Evolutionary conservation across 306 rosid genomes (phyloP).

Genomic region (Vicia sativa): DNA sequence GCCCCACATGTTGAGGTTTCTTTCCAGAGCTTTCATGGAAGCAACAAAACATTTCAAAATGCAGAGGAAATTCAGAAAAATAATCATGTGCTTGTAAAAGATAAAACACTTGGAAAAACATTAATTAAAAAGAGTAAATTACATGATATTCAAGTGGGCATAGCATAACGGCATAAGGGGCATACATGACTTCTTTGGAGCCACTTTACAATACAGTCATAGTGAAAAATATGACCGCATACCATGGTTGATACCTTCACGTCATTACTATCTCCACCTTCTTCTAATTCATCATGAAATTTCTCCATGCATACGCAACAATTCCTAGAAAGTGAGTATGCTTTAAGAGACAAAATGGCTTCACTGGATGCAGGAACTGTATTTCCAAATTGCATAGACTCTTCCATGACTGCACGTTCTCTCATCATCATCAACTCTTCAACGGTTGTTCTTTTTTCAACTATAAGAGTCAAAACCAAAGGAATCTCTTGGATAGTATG

Average conservation of each 20-base stretch:
- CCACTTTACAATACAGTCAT: not conserved
- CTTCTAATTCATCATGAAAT: not conserved
- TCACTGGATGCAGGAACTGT: not conserved
- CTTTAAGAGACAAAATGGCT: not conserved
- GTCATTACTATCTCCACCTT: not conserved
- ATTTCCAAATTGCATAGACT: not conserved
- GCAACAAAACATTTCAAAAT: too few species aligned
- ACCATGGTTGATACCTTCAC: not conserved
- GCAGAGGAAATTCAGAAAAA: too few species aligned
- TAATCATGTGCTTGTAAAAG: too few species aligned
- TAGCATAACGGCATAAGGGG: not conserved
- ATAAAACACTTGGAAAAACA: too few species aligned
- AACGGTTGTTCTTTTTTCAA: not conserved
- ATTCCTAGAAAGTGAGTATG: not conserved
- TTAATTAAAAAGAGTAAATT: too few species aligned
- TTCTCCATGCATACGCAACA: not conserved
- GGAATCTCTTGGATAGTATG: not conserved
- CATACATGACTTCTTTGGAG: not conserved
- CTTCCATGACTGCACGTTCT: too few species aligned
- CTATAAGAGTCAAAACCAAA: not conserved
- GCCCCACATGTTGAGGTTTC: too few species aligned
- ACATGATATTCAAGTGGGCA: too few species aligned
- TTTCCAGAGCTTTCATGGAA: too few species aligned
- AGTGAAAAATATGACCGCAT: not conserved
- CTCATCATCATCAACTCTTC: not conserved